Conservation (phyloP, 2,329 filamentous ascomycete genomes). For the Aureobasidium sp. region DNA sequence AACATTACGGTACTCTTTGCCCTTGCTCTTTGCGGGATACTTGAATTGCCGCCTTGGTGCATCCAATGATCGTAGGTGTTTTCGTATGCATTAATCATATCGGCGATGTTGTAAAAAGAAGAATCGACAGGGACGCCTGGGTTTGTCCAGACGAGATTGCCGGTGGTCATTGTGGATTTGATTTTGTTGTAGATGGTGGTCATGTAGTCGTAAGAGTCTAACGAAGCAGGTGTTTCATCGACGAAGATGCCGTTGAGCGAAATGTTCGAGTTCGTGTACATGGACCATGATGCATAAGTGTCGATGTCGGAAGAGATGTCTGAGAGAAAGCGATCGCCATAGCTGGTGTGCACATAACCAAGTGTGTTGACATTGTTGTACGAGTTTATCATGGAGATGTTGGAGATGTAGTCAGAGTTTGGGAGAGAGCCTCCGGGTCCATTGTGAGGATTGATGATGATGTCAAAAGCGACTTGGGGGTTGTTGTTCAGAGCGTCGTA, state of each 20-base stretch:
- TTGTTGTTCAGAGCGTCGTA: conserved; percentile 16
- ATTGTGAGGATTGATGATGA: conserved; percentile 16
- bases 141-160: conserved; percentile 19
- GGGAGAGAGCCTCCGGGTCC: conserved; percentile 17
- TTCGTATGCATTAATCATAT: conserved; percentile 21
- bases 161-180: conserved; percentile 10
- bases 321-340: conserved; percentile 18
- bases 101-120: conserved; percentile 17
- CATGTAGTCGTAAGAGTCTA: conserved; percentile 17
- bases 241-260: conserved; percentile 23
- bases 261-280: conserved; percentile 16
- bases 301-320: conserved; percentile 17
- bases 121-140: conserved; percentile 16
- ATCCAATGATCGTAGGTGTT: conserved; percentile 13
- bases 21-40: conserved; percentile 9
- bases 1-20: conserved; percentile 18
- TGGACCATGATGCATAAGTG: conserved; percentile 17
- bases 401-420: conserved; percentile 19
- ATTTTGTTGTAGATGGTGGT: conserved; percentile 14
- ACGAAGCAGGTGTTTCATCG: conserved; percentile 21
- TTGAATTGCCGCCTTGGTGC: conserved; percentile 13
- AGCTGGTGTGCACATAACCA: conserved; percentile 24
- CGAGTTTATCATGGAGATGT: conserved; percentile 19
- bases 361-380: conserved; percentile 21
- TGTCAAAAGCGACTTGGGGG: conserved; percentile 13